Base-by-base conservation (phyloP, 495 filamentous ascomycete genomes). In the Emericellopsis terricola region DNA sequence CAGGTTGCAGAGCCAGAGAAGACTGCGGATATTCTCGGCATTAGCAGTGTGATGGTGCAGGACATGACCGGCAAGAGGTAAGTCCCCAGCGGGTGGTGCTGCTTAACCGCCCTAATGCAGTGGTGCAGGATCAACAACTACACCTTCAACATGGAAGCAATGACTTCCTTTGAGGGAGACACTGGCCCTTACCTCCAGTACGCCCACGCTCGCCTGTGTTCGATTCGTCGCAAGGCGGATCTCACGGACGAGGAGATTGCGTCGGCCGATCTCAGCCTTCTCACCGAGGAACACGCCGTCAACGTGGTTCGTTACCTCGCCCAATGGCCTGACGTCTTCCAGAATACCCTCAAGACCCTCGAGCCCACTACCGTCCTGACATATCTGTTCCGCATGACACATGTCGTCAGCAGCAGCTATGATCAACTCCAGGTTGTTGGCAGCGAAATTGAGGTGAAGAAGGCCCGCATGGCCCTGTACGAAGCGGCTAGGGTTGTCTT, bases 311-410 rank as follows among this genome's bases (percentile, higher is more conserved):
- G 73, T 10, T 47, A 70, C 15, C 55, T 79, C 15, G 62, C 68
- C 0, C 70, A 76, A 41, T 79, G 70, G 50, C 74, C 74, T 5
- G 74, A 79, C 40, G 66, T 71, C 1, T 54, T 73, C 13, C 56
- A 68, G 42, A 73, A 74, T 38, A 74, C 72, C 1, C 57, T 76
- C 15, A 70, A 68, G 46, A 75, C 72, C 0, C 59, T 71, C 4
- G 74, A 79, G 49, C 75, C 74, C 5, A 66, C 68, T 7, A 74
- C 71, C 0, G 56, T 91, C 32, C 59, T 92, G 20, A 74, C 73
- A 8, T 93, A 89, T 56, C 69, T 93, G 29, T 87, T 87, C 64
- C 76, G 73, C 56, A 78, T 93, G 76, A 91, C 81, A 1, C 83
- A 89, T 50, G 63, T 73, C 33, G 54, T 92, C 36, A 86, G 78